Percentiles rank a stretch among this genome's conserved stretches.
phyloP scores from a whole-genome alignment of 768 basidiomycete genomes.

The Pisolithus sp. region DNA sequence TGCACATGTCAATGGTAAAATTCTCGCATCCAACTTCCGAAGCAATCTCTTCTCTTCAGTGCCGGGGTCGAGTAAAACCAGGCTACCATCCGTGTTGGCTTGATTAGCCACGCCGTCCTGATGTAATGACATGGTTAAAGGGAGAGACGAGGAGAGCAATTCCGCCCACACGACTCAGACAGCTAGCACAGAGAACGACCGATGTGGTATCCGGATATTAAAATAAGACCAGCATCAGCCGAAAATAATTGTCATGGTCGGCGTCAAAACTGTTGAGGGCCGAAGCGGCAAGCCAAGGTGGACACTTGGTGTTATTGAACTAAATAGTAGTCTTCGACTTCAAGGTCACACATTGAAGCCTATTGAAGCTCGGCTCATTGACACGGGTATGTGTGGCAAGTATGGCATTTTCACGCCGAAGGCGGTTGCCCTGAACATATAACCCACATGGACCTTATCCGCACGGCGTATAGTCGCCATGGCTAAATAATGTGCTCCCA shows the following conservation, averaged over 20 bases:
- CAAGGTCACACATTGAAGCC: no score
- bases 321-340: no score
- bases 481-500: no score
- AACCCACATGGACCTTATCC: no score
- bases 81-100: conserved; percentile 10
- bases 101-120: conserved; percentile 1
- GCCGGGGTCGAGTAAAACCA: conserved; percentile 11
- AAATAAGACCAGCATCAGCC: neutral
- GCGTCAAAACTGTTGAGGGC: neutral
- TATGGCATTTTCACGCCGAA: no score
- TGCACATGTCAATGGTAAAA: conserved; percentile 66
- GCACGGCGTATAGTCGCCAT: no score
- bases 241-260: no score
- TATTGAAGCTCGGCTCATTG: no score
- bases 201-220: neutral
- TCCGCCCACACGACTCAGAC: neutral
- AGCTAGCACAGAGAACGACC: neutral
- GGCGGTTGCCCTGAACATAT: no score
- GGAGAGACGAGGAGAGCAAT: neutral
- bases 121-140: neutral
- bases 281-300: neutral
- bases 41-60: conserved; percentile 48
- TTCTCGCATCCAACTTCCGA: conserved; percentile 59
- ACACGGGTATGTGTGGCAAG: no score
- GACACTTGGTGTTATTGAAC: no score